Evolutionary conservation across 179 eudicot genomes (phyloP), one percentile per base, ranked within the genome.

Genomic region (Silene noctiflora): DNA sequence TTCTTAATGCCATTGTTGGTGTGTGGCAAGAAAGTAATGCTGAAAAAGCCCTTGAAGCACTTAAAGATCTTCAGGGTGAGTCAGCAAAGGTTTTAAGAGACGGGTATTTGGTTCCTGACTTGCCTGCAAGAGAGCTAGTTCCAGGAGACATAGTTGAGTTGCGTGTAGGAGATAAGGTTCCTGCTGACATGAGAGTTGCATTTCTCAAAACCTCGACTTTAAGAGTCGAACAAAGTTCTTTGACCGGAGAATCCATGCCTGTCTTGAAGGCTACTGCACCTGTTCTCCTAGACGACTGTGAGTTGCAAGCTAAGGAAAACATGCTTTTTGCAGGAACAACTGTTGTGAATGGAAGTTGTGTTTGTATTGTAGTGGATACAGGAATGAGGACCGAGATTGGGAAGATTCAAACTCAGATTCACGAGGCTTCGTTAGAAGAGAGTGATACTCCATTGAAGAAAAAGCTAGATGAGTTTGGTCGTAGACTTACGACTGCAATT

Each of bases 11-110:
- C 35, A 81, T 89, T 67, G 92, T 92, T 33, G 97, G 97, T 1
- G 97, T 92, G 39, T 92, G 97, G 97, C 97, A 92, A 87, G 97
- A 90, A 79, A 88, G 83, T 67, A 92, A 87, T 84, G 97, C 97
- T 2, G 96, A 91, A 71, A 91, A 91, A 72, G 97, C 97, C 13
- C 91, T 92, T n/a, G 94, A 92, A 69, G 97, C 97, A 5, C 86
- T 92, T 3, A 92, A 91, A 78, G 97, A 91, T 77, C 84, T 92
- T 84, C 97, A 92, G 58, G 86, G 89, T 73, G 97, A 92, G 53
- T 88, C 94, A 0, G 83, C 84, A 0, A 91, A 86, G 84, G 96
- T 86, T 24, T 16, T 92, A 16, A 88, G 97, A 60, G 92, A 88
- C 65, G 92, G 97, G 2, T 84, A 83, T 74, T 67, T 83, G 33